These are phyloP conservation scores for Triticum aestivum DNA, from an alignment of 176 grass and related monocot genomes.

Conservation along the genomic window IWGSC_CS_RefSeq_v2.1 NC_057799.1:553151900-553152399, in stretches of 20 bases:
- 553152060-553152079: neutral
- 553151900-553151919: slow-evolving; percentile 51
- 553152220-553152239: slow-evolving; percentile 65
- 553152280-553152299: slow-evolving; percentile 79
- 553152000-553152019: neutral
- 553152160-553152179: slow-evolving; percentile 72
- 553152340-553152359: slow-evolving; percentile 17
- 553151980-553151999: neutral
- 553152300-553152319: slow-evolving; percentile 43
- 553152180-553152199: slow-evolving; percentile 61
- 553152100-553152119: neutral
- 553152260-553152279: slow-evolving; percentile 39
- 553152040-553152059: too few relatives aligned
- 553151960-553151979: slow-evolving; percentile 36
- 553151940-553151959: slow-evolving; percentile 58
- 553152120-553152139: slow-evolving; percentile 48
- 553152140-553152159: slow-evolving; percentile 57
- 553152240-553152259: slow-evolving; percentile 65
- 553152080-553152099: neutral
- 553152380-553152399: slow-evolving; percentile 57
- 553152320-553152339: slow-evolving; percentile 48
- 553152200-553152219: slow-evolving; percentile 45
- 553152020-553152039: neutral
- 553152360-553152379: slow-evolving; percentile 56
- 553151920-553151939: slow-evolving; percentile 51